A percentile compares a stretch with the other conserved stretches of the same genome.
Conservation (phyloP, 2,329 filamentous ascomycete species). For the Lojkania enalia region DNA sequence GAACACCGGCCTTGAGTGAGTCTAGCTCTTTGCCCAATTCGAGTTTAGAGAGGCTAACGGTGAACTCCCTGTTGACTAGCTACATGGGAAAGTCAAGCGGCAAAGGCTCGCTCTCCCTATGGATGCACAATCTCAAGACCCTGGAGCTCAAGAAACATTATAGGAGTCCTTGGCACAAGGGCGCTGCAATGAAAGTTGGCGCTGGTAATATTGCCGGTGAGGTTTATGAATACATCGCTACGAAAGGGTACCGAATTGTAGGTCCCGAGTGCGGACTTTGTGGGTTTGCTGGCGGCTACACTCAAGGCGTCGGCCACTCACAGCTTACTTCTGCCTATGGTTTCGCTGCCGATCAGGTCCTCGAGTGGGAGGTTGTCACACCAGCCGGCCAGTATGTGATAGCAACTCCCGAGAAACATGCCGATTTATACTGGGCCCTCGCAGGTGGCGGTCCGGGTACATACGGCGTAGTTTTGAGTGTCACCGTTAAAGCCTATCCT, state of each 20-base stretch:
- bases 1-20: conserved; percentile 31
- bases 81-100: conserved; percentile 22
- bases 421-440: conserved; percentile 31
- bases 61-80: too few species aligned
- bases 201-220: conserved; percentile 20
- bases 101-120: conserved; percentile 16
- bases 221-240: conserved; percentile 21
- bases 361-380: conserved; percentile 27
- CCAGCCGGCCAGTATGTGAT: conserved; percentile 17
- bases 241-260: conserved; percentile 4
- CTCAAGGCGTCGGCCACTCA: conserved; percentile 55
- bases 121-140: conserved; percentile 22
- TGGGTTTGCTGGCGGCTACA: conserved; percentile 46
- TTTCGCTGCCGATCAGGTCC: conserved; percentile 23
- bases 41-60: conserved; percentile 19
- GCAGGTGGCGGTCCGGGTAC: conserved; percentile 23
- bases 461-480: conserved; percentile 20
- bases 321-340: conserved; percentile 39
- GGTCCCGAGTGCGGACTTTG: conserved; percentile 41
- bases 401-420: conserved; percentile 15
- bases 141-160: conserved; percentile 12
- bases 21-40: conserved; percentile 27
- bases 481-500: conserved; percentile 11
- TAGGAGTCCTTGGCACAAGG: conserved; percentile 14
- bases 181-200: conserved; percentile 18